Base-by-base conservation (phyloP, 2,329 filamentous ascomycete genomes). In the Rhynchosporium graminicola region DNA sequence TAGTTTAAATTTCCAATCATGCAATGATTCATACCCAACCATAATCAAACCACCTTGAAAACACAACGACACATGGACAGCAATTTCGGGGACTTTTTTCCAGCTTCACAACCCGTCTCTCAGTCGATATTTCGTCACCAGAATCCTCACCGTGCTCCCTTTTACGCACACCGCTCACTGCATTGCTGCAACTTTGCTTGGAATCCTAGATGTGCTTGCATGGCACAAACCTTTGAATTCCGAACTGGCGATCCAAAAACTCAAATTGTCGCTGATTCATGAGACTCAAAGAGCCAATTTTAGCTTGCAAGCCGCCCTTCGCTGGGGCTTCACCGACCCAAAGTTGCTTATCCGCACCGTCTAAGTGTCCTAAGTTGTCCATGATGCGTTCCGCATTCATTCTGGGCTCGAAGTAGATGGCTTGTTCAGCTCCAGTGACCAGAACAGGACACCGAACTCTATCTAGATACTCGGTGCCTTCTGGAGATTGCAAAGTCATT, bases 221-320 rank as follows among this genome's bases (percentile, higher is more conserved):
- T 33, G 60, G 60, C 55, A 62, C 60, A 33, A 33, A 54, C 20
- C 60, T 31, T 12, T 62, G 46, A n/a, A 64, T 59, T 12, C 58
- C 58, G 15, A 64, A 64, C 36, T 64, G 62, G 20, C 58, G 52
- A 33, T 64, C 62, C 47, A 64, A 52, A 54, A 64, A 64, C 15
- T 61, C 52, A 28, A 64, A 64, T 12, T 60, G 51, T 26, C 47
- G 45, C 40, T 64, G 62, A n/a, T 38, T 57, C 62, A 64, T 60
- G 28, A 64, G 42, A 40, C 57, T 60, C 62, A 60, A 33, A 20
- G 57, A 57, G 28, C 62, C 62, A 61, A 72, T 66, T 58, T 72
- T 72, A 10, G 70, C 69, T 63, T 69, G 67, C 46, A 73, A 57
- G 10, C 69, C 71, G 52, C 71, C 71, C 26, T 68, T 58, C 2